phyloP scores from a whole-genome alignment of 2,329 filamentous ascomycete species.

The Chaetoscypha palmicola region DNA sequence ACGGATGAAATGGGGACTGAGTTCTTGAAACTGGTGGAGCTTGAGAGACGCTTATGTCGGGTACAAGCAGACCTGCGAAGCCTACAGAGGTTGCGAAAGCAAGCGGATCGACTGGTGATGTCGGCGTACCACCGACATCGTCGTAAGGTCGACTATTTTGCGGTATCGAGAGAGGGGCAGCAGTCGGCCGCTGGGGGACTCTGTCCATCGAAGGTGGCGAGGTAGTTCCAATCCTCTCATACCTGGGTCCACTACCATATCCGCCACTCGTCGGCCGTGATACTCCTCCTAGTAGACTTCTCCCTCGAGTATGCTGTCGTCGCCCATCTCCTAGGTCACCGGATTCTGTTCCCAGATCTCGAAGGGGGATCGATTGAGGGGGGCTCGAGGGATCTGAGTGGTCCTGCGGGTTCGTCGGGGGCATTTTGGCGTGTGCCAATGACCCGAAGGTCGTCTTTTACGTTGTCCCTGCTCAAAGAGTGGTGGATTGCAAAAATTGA shows the following conservation, averaged over 20 bases:
- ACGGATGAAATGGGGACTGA: conserved; percentile 22
- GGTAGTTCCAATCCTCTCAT: conserved; percentile 28
- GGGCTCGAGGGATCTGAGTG: conserved; percentile 36
- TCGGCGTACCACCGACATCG: conserved; percentile 22
- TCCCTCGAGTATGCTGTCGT: conserved; percentile 25
- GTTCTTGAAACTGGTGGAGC: conserved; percentile 22
- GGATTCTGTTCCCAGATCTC: conserved; percentile 44
- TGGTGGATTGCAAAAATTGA: background rate
- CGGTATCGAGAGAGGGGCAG: conserved; percentile 10
- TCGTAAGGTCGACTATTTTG: conserved; percentile 12
- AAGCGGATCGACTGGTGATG: conserved; percentile 27
- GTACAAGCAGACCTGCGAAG: conserved; percentile 31
- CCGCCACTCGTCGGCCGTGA: conserved; percentile 25
- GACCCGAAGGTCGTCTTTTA: conserved; percentile 14
- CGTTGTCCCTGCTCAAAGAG: conserved; percentile 6
- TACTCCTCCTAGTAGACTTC: conserved; percentile 27
- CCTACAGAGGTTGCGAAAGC: conserved; percentile 30
- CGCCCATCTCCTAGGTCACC: conserved; percentile 22
- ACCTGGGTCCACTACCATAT: conserved; percentile 23
- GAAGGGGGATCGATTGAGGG: conserved; percentile 64
- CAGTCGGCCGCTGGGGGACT: background rate
- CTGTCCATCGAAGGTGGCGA: conserved; percentile 23
- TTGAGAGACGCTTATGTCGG: conserved; percentile 28
- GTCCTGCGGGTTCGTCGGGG: conserved; percentile 41
- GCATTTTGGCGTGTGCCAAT: conserved; percentile 34